Base-by-base conservation (phyloP, 2,329 filamentous ascomycete species). In the Phaeosphaeriaceae sp. region DNA sequence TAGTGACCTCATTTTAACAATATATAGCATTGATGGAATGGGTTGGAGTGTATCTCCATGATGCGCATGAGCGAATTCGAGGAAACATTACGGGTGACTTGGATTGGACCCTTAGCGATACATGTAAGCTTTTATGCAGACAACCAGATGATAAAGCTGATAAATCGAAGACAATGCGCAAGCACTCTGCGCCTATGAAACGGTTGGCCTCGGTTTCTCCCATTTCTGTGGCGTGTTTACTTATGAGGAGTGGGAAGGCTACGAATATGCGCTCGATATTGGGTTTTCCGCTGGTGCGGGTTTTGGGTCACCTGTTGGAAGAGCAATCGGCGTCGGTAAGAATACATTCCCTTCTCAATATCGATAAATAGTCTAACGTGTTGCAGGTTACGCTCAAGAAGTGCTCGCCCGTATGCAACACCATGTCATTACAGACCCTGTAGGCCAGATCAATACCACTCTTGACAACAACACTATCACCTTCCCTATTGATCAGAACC, bases 171-270 rank as follows among this genome's bases (percentile, higher is more conserved):
- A 85, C 64, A 81, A 87, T 45, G 90, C 88, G 0, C 88, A 92
- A 69, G 85, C 79, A 3, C 79, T 92, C 67, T 92, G 89, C 60
- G 85, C 88, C 0, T 92, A 92, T 64, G 89, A 92, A 70, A 90
- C 87, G 0, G 82, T 90, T n/a, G 85, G 87, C 1, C 86, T 88
- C 50, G 89, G 89, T 17, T 92, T 85, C 75, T 89, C 86, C 58
- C 80, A 79, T 8, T 92, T 89, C 76, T 92, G 89, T 66, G 77
- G 84, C 18, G 79, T 92, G 3, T 92, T 92, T 67, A 90, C 84
- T 0, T 89, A 87, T 58, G 78, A 86, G 16, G 89, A 92, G 66
- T 92, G 88, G 88, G 74, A 83, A 41, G 83, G 80, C 32, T 92
- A 87, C 64, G 85, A 86, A 48, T 92, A 92, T 72, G 82, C 82